phyloP scores from a whole-genome alignment of 2,329 filamentous ascomycete genomes.

The Epichloe aotearoae region DNA sequence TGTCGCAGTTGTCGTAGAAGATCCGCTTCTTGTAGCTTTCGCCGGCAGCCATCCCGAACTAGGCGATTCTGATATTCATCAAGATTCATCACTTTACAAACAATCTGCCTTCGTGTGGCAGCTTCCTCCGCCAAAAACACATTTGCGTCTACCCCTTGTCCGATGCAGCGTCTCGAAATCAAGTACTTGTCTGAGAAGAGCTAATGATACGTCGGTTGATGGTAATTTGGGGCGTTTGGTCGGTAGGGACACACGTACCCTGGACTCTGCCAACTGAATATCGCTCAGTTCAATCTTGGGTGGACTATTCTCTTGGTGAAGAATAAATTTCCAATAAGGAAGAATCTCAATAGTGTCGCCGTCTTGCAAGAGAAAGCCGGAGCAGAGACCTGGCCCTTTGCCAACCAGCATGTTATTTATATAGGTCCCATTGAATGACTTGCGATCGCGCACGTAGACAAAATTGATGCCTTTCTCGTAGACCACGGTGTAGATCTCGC shows the following conservation, averaged over 20 bases:
- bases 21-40: slow-evolving; percentile 35
- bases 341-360: slow-evolving; percentile 34
- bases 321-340: slow-evolving; percentile 24
- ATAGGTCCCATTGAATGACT: slow-evolving; percentile 39
- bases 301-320: slow-evolving; percentile 17
- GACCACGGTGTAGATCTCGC: slow-evolving; percentile 40
- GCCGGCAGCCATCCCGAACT: slow-evolving; percentile 18
- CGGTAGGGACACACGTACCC: slow-evolving; percentile 11
- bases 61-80: slow-evolving; percentile 16
- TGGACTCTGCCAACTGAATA: slow-evolving; percentile 20
- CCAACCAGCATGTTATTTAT: slow-evolving; percentile 36
- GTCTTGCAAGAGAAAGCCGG: slow-evolving; percentile 34
- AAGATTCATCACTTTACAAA: slow-evolving; percentile 54
- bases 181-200: slow-evolving; percentile 21
- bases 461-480: slow-evolving; percentile 32
- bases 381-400: slow-evolving; percentile 19
- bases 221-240: neutral
- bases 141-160: slow-evolving; percentile 23
- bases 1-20: slow-evolving; percentile 40
- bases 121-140: slow-evolving; percentile 31
- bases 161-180: slow-evolving; percentile 22
- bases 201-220: slow-evolving; percentile 3
- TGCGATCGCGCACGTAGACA: slow-evolving; percentile 43
- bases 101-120: slow-evolving; percentile 43
- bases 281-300: slow-evolving; percentile 11